Conservation (phyloP, 345 rosid genomes). For the Cardiospermum halicacabum region DNA sequence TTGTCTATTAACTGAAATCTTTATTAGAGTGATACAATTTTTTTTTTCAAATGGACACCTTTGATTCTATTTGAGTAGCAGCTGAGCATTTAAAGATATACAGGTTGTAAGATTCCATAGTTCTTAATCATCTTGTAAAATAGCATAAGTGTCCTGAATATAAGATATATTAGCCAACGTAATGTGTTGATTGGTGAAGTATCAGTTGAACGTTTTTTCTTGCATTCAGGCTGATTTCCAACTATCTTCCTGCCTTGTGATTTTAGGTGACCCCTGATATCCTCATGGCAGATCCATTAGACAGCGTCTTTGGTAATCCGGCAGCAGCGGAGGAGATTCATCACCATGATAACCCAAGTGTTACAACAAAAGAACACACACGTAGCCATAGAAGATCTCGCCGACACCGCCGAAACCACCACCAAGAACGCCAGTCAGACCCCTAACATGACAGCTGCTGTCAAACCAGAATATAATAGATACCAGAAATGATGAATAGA, state of each 20-base stretch:
- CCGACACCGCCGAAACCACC: slow-evolving; percentile 33
- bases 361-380: slow-evolving; percentile 15
- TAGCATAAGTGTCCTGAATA: neutral
- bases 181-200: neutral
- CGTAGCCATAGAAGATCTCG: slow-evolving; percentile 39
- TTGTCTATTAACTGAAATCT: neutral
- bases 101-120: slow-evolving; percentile 4
- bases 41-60: neutral
- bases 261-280: slow-evolving; percentile 29
- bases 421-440: slow-evolving; percentile 21
- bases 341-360: slow-evolving; percentile 21
- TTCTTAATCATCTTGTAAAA: neutral
- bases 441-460: slow-evolving; percentile 1
- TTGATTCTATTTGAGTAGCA: neutral
- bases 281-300: slow-evolving; percentile 47
- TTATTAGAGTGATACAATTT: neutral
- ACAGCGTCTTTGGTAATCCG: slow-evolving; percentile 39
- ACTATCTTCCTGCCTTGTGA: slow-evolving; percentile 12
- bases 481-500: neutral
- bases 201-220: neutral
- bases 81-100: neutral
- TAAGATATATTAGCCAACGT: neutral
- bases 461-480: neutral
- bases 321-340: slow-evolving; percentile 34
- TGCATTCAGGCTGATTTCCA: neutral